A percentile compares a stretch with the other conserved stretches of the same genome.
phyloP scores from a whole-genome alignment of 805 yeast genomes.

The Dipodascus albidus region DNA sequence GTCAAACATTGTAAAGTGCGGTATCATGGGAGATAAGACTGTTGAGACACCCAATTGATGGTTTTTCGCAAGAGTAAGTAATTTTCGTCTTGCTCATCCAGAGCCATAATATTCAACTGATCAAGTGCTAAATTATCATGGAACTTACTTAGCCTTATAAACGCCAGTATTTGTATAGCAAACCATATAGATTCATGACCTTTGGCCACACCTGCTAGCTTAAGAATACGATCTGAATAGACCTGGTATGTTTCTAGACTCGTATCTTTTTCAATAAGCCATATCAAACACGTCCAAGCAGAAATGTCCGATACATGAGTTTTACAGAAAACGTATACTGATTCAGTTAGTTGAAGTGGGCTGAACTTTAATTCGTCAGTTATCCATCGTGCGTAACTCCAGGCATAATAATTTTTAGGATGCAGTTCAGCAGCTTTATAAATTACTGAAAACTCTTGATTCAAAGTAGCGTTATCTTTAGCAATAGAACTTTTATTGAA shows the following conservation, averaged over 20 bases:
- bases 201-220: constrained; percentile 5
- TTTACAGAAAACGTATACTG: constrained; percentile 9
- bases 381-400: constrained; percentile 29
- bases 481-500: not conserved
- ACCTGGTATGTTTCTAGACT: not conserved
- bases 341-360: constrained; percentile 9
- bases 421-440: constrained; percentile 30
- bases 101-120: not conserved
- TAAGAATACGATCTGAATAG: constrained; percentile 1
- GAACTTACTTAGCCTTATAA: not conserved
- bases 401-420: constrained; percentile 39
- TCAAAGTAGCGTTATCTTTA: not conserved
- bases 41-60: too few relatives aligned
- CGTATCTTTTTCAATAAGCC: constrained; percentile 2
- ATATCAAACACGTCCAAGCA: constrained; percentile 22
- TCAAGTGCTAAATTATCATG: not conserved
- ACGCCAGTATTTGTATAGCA: constrained; percentile 6
- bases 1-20: too few relatives aligned
- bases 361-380: constrained; percentile 4
- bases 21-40: too few relatives aligned
- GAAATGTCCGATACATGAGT: constrained; percentile 23
- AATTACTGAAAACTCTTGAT: constrained; percentile 14
- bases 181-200: constrained; percentile 17
- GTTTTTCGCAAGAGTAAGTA: not conserved
- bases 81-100: not conserved